Evolutionary conservation across 306 rosid genomes (phyloP), one percentile per base, ranked within the genome.

Genomic region (Glycine soja): DNA sequence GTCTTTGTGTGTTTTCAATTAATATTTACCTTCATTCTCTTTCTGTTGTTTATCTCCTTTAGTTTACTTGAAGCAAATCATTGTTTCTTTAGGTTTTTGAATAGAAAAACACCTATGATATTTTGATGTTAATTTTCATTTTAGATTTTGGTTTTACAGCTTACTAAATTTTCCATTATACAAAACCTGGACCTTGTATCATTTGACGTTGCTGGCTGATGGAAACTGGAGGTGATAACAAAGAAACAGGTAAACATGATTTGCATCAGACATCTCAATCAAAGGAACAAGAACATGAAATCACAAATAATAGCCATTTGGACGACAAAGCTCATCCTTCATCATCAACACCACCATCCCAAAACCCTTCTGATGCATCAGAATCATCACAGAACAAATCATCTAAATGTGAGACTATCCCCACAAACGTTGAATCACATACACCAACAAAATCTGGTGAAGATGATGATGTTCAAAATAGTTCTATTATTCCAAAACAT

Each of bases 201-300:
- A 81, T 67, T 76, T 36, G 40, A 36, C 30, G 30, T 24, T 24
- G 30, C 2, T 24, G 30, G 30, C 40, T 34, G 19, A 86, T 85
- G 89, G 88, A 86, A 57, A 19, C 63, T 12, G 81, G 16, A 54
- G 66, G 77, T 72, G 84, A 64, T 11, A 58, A 70, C 79, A 67
- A 10, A 76, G 42, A 54, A 80, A 34, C 24, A 51, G 24, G 63
- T 46, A 83, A 79, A 56, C 10, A 3, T 67, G 10, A 71, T 2
- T 42, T 42, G 15, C 74, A 57, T 9, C 46, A 65, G 4, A 16
- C 42, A 32, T 11, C 71, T 10, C n/a, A 47, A 64, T 56, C 11
- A 36, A 34, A 71, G 10, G 87, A 79, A 73, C 82, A 75, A 84
- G 75, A 18, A 52, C 24, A 71, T 56, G 84, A 46, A 75, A 67